Base-by-base conservation (phyloP, 1,284 basidiomycete species). In the Vanrija humicola region DNA sequence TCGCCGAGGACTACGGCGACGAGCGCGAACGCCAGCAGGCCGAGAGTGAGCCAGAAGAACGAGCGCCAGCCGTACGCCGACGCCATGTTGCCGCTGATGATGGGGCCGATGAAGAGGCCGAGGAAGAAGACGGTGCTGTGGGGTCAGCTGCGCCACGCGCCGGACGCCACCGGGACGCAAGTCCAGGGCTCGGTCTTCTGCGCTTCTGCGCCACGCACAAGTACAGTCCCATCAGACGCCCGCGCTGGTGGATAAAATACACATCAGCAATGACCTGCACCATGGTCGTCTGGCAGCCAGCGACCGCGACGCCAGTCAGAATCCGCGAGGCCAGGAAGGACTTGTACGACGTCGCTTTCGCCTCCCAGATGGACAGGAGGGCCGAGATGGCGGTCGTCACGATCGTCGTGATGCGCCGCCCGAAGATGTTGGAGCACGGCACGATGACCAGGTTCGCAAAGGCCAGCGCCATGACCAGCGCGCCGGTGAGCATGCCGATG, bases 201-300 rank as follows among this genome's bases (percentile, higher is more conserved):
- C 26, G n/a, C 8, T 34, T 34, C 29, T 34, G 10, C 29, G 19
- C 46, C 46, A 38, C 48, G 23, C 43, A 26, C 43, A 56, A 58
- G 56, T 61, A 61, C 1, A 58, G n/a, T 5, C 56, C 56, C 47
- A 52, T 61, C 39, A 43, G 48, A 15, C 42, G 39, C 3, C 53
- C 59, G 19, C 59, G 48, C 53, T 61, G 49, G 47, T 61, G 59
- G 14, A 61, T 28, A 50, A 61, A 61, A 47, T 55, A 58, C 34
- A 56, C 12, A 47, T 61, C 59, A 1, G 56, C 56, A 21, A 61
- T 53, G 29, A 58, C 48, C 38, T 28, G 38, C 15, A 43, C 43
- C 44, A 46, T 49, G 25, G 53, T 25, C 3, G 53, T 54, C 50
- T 55, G 50, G 46, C 49, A 52, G 42, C 44, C 48, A 1, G 56